Evolutionary conservation across 176 grass and related monocot species (phyloP), one percentile per base, ranked within the genome.

Genomic region (Elymus sibiricus): DNA sequence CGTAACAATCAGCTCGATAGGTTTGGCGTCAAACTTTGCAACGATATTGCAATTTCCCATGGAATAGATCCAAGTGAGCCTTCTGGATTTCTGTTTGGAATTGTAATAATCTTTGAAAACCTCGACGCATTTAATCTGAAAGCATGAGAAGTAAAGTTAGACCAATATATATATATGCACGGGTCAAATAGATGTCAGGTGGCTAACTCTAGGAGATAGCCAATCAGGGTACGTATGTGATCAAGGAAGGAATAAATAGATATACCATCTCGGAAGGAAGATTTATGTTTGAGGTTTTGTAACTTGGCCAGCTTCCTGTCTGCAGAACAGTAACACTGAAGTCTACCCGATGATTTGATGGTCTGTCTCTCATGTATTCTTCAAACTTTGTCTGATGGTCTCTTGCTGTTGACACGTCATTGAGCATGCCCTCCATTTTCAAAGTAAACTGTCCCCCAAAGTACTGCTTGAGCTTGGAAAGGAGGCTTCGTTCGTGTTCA

Each of bases 201-300:
- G 47, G 0, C 47, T 9, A 24, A 68, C n/a, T 75, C 61, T 46
- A 53, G 34, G 7, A 82, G 11, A 22, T 46, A 61, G 58, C 1
- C 1, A 40, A 40, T 4, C 9, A 58, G 27, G 49, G 24, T 32
- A 70, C 44, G 38, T 47, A 14, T 53, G 10, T 58, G 19, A n/a
- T 28, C 19, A 60, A 83, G 70, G 85, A 59, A 38, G 25, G 44
- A 47, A 0, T 47, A 59, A 6, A 27, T 42, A 28, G 15, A 31
- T 35, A 46, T 88, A 95, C 93, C 93, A 95, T 95, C 79, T 95
- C 93, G 21, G 78, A 81, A 88, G 90, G 93, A 68, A 95, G 93
- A 49, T 90, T 95, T 60, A 95, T 90, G 47, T 95, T 90, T 67
- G 76, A 90, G 10, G 60, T 90, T 80, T 95, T 92, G 74, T 92